A percentile compares a stretch with the other conserved stretches of the same genome.
phyloP scores from a whole-genome alignment of 495 filamentous ascomycete genomes.

The Neurospora pannonica region DNA sequence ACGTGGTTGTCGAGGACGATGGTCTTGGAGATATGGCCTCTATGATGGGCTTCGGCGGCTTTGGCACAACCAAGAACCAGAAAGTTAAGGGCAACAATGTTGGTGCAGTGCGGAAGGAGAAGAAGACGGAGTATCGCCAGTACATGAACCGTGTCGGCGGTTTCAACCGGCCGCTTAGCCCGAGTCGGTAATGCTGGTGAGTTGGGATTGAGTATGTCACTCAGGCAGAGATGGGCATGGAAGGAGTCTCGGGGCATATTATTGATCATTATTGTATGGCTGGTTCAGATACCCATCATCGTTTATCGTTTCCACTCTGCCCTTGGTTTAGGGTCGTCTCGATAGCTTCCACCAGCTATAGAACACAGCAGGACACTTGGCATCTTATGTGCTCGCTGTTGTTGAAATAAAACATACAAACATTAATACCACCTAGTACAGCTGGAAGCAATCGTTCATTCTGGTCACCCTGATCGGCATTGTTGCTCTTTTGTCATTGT shows the following conservation, averaged over 20 bases:
- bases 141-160: constrained; percentile 98
- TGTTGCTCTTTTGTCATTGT: background rate
- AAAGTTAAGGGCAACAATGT: constrained; percentile 87
- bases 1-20: constrained; percentile 52
- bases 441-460: background rate
- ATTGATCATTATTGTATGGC: background rate
- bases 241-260: background rate
- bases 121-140: constrained; percentile 91
- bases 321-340: background rate
- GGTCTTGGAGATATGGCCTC: constrained; percentile 64
- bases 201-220: background rate
- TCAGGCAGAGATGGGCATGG: background rate
- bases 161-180: constrained; percentile 83
- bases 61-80: constrained; percentile 80
- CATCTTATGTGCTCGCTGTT: background rate
- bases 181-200: constrained; percentile 24
- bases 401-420: background rate
- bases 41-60: constrained; percentile 81
- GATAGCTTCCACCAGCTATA: background rate
- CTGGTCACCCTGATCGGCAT: background rate
- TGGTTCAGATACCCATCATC: background rate
- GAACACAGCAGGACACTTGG: background rate
- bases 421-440: background rate
- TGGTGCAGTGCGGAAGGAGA: constrained; percentile 80
- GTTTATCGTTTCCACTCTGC: background rate